Evolutionary conservation across 257 asterid species (phyloP), one percentile per base, ranked within the genome.

Genomic region (Cruciata laevipes): DNA sequence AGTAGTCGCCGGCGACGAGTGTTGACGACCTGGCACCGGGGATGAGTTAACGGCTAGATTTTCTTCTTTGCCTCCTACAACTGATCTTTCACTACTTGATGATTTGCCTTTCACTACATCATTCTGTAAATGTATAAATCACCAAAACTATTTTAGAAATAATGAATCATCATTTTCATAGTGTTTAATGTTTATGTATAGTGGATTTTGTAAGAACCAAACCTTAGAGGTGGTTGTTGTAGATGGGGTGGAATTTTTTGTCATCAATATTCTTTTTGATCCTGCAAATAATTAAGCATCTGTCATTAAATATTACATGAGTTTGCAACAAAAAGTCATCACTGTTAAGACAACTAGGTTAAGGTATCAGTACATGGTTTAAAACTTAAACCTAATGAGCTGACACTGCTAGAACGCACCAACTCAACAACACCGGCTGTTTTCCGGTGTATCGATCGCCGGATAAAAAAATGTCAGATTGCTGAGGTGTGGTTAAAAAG

Each of bases 191-290:
- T 40, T 40, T 24, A 44, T 57, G 5, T 1, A 37, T 10, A 0
- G 3, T 18, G 2, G 27, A 65, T 23, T 30, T 25, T 31, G 3
- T 32, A 12, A 68, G 53, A 72, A 84, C 91, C 83, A 72, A 47
- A 89, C 96, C 94, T 81, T 74, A 63, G 80, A 72, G 47, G 52
- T 65, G 61, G 82, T 67, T 74, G 76, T 68, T 71, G 77, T 71
- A 65, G 78, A 69, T 69, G 80, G 69, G 53, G 81, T 32, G 27
- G 69, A 10, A 62, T 68, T 73, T 64, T 66, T 73, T 75, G 70
- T 73, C 78, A 73, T 63, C 70, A 86, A 87, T 77, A 85, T 85
- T 74, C 95, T 83, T 47, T 61, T 74, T 73, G 78, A 79, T 69
- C 95, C 96, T 86, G 91, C 85, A 86, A 70, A 63, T 32, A 31